Base-by-base conservation (phyloP, 2,329 filamentous ascomycete genomes). In the Sphaerulina populicola region DNA sequence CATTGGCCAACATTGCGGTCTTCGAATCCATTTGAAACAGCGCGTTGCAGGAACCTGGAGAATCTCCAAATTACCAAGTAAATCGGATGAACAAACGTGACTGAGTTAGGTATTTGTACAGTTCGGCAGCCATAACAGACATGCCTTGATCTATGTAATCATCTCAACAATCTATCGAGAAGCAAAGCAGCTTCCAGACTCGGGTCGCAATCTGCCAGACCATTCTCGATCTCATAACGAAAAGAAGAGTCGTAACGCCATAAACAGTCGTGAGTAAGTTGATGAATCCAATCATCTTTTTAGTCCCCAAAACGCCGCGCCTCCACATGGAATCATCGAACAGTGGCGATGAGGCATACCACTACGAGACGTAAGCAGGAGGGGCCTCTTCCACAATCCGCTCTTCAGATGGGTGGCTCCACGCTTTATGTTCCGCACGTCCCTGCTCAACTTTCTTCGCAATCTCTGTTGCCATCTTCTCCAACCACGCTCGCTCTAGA, bases 391-490 rank as follows among this genome's bases (percentile, higher is more conserved):
- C 59, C 14, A 49, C 55, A 14, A 55, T 39, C 23, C 55, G 54
- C n/a, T 55, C 48, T 49, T 57, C 47, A 21, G 40, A 53, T 4
- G 49, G 38, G 10, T 45, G 45, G 23, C 52, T 51, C 61, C 61
- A 60, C 15, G 53, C 51, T 18, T 51, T 48, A 21, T 64, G 59
- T 37, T 64, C 62, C 6, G 67, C 70, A 70, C 95, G 93, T 71
- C 95, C 87, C 60, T 95, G 87, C 59, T 91, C 87, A 58, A 94
- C 88, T 50, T 88, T 85, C 45, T 83, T 77, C 33, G 89, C 88
- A 62, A 97, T 91, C 69, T 97, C 93, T 57, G 83, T 84, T 4
- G 91, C 90, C 80, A 98, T 93, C 73, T 95, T 93, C 73, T 85
- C 82, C 71, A 93, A 85, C 86, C 87, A 93, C 2, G 86, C 87